Conservation (phyloP, 2,329 filamentous ascomycete species). For the Emmonsiellopsis sp. region DNA sequence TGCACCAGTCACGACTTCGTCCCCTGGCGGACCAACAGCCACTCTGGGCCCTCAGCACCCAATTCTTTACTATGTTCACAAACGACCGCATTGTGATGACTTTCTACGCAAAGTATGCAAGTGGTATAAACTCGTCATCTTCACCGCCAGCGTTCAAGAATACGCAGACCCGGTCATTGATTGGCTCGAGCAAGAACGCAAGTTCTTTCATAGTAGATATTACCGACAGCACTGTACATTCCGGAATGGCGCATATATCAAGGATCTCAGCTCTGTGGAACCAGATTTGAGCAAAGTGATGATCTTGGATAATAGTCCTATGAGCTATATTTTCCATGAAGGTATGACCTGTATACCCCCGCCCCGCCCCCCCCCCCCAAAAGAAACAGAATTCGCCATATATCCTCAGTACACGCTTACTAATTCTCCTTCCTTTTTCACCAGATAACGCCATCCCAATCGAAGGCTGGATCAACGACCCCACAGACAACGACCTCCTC, state of each 20-base stretch:
- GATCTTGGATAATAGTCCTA: slow-evolving; percentile 96
- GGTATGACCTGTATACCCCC: slow-evolving; percentile 45
- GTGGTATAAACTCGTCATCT: slow-evolving; percentile 96
- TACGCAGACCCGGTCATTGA: slow-evolving; percentile 98
- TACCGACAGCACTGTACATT: slow-evolving; percentile 97
- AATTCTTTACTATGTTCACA: slow-evolving; percentile 97
- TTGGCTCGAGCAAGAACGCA: slow-evolving; percentile 93
- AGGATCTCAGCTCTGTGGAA: slow-evolving; percentile 91
- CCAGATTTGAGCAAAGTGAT: slow-evolving; percentile 96
- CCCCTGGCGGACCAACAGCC: slow-evolving; percentile 50
- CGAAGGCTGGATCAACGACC: slow-evolving; percentile 98
- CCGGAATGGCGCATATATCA: slow-evolving; percentile 93
- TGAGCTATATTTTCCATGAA: slow-evolving; percentile 98
- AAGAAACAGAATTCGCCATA: background rate
- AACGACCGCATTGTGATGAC: slow-evolving; percentile 92
- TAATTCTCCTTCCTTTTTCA: slow-evolving; percentile 5
- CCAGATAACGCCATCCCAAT: slow-evolving; percentile 97
- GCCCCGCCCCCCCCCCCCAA: background rate
- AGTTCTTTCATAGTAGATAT: slow-evolving; percentile 88
- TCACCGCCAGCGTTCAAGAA: slow-evolving; percentile 95
- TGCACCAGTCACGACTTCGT: slow-evolving; percentile 29
- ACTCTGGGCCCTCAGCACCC: slow-evolving; percentile 75
- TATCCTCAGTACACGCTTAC: background rate
- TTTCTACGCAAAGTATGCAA: slow-evolving; percentile 90
- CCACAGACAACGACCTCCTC: slow-evolving; percentile 89